phyloP scores from a whole-genome alignment of 768 basidiomycete species.

The Exidia glandulosa region DNA sequence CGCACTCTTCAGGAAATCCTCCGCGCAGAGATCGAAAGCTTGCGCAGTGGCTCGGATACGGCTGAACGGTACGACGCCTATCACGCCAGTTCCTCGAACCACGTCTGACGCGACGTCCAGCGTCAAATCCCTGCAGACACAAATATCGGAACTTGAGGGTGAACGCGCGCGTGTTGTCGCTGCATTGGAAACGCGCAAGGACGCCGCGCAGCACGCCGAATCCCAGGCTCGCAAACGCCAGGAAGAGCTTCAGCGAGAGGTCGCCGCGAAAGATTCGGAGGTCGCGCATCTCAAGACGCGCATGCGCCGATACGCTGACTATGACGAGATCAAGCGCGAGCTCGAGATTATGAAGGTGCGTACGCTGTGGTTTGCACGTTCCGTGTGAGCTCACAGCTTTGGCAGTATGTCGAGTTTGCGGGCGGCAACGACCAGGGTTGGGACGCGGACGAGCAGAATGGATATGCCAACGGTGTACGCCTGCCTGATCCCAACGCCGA shows the following conservation, averaged over 20 bases:
- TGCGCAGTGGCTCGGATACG: constrained; percentile 66
- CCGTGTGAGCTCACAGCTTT: neutral
- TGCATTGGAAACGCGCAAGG: constrained; percentile 53
- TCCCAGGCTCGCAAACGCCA: constrained; percentile 36
- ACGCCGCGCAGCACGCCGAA: constrained; percentile 36
- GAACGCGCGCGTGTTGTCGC: constrained; percentile 62
- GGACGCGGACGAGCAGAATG: constrained; percentile 11
- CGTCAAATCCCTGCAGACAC: constrained; percentile 58
- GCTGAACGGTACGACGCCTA: constrained; percentile 54
- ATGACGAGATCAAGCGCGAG: constrained; percentile 97
- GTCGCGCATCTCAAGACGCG: constrained; percentile 56
- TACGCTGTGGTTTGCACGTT: neutral
- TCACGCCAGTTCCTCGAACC: neutral
- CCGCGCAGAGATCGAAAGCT: constrained; percentile 86
- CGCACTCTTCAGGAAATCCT: constrained; percentile 67
- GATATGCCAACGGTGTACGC: constrained; percentile 31
- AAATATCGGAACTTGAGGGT: constrained; percentile 63
- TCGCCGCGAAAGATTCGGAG: constrained; percentile 42
- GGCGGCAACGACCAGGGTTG: constrained; percentile 68
- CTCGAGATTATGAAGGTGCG: constrained; percentile 95
- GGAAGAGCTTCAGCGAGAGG: constrained; percentile 47
- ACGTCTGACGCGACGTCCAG: constrained; percentile 24
- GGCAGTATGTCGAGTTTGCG: constrained; percentile 90
- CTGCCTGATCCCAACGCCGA: constrained; percentile 86
- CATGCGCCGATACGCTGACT: constrained; percentile 68